Evolutionary conservation across 352 stramenopile species (phyloP).

Genomic region (Phytopythium helicoides): DNA sequence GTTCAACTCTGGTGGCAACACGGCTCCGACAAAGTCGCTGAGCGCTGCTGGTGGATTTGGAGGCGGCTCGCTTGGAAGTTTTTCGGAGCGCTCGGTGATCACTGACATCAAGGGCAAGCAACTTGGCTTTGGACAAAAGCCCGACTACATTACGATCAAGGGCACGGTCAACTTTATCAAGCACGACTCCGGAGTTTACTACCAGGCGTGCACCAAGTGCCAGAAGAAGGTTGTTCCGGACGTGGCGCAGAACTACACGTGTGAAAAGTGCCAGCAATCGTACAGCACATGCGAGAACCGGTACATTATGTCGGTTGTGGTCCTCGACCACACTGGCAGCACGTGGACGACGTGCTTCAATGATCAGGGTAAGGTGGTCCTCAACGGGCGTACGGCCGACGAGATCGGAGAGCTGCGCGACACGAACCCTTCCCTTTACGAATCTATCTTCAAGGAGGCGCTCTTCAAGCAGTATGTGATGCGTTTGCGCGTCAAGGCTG

Average conservation of each 20-base stretch:
- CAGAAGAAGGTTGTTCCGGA: slow-evolving; percentile 92
- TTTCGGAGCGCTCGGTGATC: slow-evolving; percentile 88
- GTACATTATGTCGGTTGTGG: slow-evolving; percentile 94
- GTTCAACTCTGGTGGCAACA: slow-evolving; percentile 76
- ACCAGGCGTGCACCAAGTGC: slow-evolving; percentile 87
- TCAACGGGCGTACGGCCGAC: slow-evolving; percentile 91
- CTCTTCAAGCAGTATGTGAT: slow-evolving; percentile 90
- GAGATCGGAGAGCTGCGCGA: slow-evolving; percentile 88
- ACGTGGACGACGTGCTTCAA: slow-evolving; percentile 98
- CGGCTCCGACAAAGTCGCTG: slow-evolving; percentile 72
- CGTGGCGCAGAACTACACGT: slow-evolving; percentile 94
- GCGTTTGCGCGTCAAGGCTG: slow-evolving; percentile 92
- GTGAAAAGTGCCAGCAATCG: slow-evolving; percentile 96
- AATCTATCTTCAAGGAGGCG: slow-evolving; percentile 93
- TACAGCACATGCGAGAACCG: slow-evolving; percentile 93
- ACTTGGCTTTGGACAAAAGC: slow-evolving; percentile 94
- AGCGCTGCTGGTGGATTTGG: slow-evolving; percentile 74
- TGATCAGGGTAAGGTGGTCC: slow-evolving; percentile 93
- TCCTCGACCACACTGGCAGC: slow-evolving; percentile 93
- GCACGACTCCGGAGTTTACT: slow-evolving; percentile 89
- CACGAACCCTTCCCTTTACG: slow-evolving; percentile 87
- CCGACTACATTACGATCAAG: slow-evolving; percentile 96
- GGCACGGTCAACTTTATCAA: slow-evolving; percentile 97
- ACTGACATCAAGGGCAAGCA: slow-evolving; percentile 94
- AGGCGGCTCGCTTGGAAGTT: slow-evolving; percentile 70